phyloP scores from a whole-genome alignment of 2,329 filamentous ascomycete genomes.

The Alternaria ethzedia region DNA sequence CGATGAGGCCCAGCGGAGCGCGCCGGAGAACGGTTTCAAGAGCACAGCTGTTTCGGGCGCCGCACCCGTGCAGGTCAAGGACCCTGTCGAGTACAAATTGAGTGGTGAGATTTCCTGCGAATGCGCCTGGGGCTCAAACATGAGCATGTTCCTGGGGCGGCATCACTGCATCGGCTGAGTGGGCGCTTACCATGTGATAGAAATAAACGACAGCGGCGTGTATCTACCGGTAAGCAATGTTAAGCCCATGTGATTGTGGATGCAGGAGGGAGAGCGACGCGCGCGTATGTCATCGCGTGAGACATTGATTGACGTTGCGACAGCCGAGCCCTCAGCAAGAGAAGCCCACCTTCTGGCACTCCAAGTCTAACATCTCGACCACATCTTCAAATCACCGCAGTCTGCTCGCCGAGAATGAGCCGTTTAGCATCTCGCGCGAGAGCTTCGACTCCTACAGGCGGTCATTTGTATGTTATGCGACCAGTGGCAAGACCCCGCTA shows the following conservation, averaged over 20 bases:
- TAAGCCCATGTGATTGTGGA: neutral
- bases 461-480: conserved; percentile 76
- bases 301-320: conserved; percentile 28
- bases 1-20: conserved; percentile 41
- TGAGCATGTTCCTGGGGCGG: conserved; percentile 1
- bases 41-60: conserved; percentile 43
- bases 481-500: conserved; percentile 18
- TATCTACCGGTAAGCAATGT: conserved; percentile 78
- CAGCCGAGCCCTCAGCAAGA: conserved; percentile 84
- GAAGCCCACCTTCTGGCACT: conserved; percentile 79
- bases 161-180: conserved; percentile 8
- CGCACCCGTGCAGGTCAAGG: conserved; percentile 53
- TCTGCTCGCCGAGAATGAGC: conserved; percentile 82
- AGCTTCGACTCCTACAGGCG: conserved; percentile 96
- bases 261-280: conserved; percentile 4
- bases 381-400: conserved; percentile 65
- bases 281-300: neutral
- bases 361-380: conserved; percentile 55
- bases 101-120: conserved; percentile 51
- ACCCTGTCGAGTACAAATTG: conserved; percentile 59
- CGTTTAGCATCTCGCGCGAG: conserved; percentile 93
- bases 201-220: conserved; percentile 94
- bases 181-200: conserved; percentile 58
- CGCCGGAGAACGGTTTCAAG: conserved; percentile 42
- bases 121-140: conserved; percentile 7